Evolutionary conservation across 352 stramenopile species (phyloP), one percentile per base, ranked within the genome.

Genomic region (Globisporangium emineosum): DNA sequence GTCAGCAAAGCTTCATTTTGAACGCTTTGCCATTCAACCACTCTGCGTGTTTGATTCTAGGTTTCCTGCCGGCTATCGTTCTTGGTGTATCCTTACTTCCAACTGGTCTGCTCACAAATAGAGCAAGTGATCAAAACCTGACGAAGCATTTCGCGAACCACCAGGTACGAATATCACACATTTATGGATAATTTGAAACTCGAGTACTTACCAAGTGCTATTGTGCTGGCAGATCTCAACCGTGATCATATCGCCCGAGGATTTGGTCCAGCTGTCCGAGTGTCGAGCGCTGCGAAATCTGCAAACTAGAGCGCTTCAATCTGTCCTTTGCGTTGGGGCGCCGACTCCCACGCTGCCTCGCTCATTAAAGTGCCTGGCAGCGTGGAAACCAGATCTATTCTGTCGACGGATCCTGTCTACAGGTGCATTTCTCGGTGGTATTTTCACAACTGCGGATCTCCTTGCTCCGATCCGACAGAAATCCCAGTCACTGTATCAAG

Each of bases 1-100:
- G 15, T 0, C 12, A 23, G 25, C 23, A 21, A 17, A 23, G 13
- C 23, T 21, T 54, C 35, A 57, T 69, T 19, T 37, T 69, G 57
- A 61, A 55, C 30, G 47, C 33, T n/a, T n/a, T 69, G 45, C 47
- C 57, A 7, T 64, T 57, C 50, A 65, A 45, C 37, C 64, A 69
- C 37, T 15, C 64, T 5, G 64, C 35, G 17, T 53, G 35, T 5
- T 45, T 65, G 25, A 15, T 23, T 4, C 2, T 60, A 0, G 64
- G 57, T 6, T 35, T 60, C 9, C 13, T 69, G 13, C 57, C 64
- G 45, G 57, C 57, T 15, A 40, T 69, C 27, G 23, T 65, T 9
- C 35, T 65, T 15, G 49, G 47, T 7, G 53, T 60, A 1, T 69
- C 64, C 5, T 19, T 69, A 27, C 64, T 69, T 25, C 64, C 50